Conservation (phyloP, 2,329 filamentous ascomycete genomes). For the Beauveria sp. region DNA sequence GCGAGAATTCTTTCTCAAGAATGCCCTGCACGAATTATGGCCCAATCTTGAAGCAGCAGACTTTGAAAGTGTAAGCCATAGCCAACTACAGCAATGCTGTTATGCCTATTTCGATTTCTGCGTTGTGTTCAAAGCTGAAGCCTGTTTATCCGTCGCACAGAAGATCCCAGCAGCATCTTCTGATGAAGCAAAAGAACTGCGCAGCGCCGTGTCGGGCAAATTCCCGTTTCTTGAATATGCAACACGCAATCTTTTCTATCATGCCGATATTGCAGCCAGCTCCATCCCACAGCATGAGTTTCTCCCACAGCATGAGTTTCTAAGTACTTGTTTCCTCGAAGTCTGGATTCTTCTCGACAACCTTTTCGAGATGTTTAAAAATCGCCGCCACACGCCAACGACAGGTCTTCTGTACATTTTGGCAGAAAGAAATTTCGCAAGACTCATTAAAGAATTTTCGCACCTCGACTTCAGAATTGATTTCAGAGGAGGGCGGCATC, state of each 20-base stretch:
- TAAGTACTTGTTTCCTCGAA: background rate
- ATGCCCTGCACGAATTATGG: slow-evolving; percentile 20
- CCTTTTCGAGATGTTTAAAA: background rate
- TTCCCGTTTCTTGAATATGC: slow-evolving; percentile 16
- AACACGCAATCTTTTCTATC: slow-evolving; percentile 8
- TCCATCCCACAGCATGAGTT: background rate
- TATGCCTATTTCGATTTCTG: background rate
- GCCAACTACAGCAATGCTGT: slow-evolving; percentile 12
- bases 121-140: fast-evolving
- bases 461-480: background rate
- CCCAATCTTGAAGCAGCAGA: background rate
- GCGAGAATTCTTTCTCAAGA: slow-evolving; percentile 35
- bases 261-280: slow-evolving; percentile 11
- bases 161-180: background rate
- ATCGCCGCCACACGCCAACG: background rate
- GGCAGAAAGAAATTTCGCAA: background rate
- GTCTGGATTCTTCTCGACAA: background rate
- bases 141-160: fast-evolving
- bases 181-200: background rate
- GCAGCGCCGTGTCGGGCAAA: background rate
- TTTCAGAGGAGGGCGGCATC: background rate
- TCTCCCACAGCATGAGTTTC: background rate
- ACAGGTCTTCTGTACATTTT: slow-evolving; percentile 13
- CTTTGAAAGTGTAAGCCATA: slow-evolving; percentile 9
- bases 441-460: background rate